Conservation (phyloP, 257 asterid species). For the Forsythia suspensa region DNA sequence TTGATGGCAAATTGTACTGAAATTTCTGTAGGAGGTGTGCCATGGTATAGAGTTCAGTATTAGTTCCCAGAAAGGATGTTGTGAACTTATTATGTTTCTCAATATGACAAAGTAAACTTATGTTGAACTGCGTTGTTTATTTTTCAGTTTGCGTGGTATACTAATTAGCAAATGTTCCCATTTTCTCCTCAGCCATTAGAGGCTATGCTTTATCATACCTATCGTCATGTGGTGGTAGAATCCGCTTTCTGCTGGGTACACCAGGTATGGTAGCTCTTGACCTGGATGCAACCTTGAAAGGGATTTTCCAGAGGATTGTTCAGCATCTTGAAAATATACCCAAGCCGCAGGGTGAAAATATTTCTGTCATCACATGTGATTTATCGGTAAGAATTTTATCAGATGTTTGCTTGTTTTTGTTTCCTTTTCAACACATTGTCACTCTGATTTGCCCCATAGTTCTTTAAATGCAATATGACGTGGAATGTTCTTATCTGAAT, state of each 20-base stretch:
- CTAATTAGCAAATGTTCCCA: constrained; percentile 18
- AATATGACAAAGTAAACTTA: neutral
- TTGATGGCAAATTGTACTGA: neutral
- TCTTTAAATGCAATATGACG: neutral
- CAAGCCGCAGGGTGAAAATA: constrained; percentile 91
- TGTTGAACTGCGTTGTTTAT: constrained; percentile 16
- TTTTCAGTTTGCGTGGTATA: neutral
- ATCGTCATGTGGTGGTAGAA: constrained; percentile 96
- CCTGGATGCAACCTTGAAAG: constrained; percentile 83
- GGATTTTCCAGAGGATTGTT: constrained; percentile 85
- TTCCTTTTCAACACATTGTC: constrained; percentile 18
- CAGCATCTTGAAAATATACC: constrained; percentile 95
- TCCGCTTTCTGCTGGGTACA: constrained; percentile 92
- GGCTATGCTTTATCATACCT: constrained; percentile 97
- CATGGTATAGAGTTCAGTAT: neutral
- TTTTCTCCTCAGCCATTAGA: constrained; percentile 75
- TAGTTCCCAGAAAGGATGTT: neutral
- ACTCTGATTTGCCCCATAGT: neutral
- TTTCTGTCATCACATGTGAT: constrained; percentile 83
- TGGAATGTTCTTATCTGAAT: constrained; percentile 1
- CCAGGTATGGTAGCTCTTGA: constrained; percentile 99
- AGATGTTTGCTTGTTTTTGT: constrained; percentile 1
- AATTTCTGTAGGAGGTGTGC: neutral
- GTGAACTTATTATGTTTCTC: constrained; percentile 6
- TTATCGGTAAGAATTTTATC: constrained; percentile 71